These are phyloP conservation scores for Mycena belliarum DNA, from an alignment of 768 basidiomycete species.

Conservation along the genomic window DNA sequence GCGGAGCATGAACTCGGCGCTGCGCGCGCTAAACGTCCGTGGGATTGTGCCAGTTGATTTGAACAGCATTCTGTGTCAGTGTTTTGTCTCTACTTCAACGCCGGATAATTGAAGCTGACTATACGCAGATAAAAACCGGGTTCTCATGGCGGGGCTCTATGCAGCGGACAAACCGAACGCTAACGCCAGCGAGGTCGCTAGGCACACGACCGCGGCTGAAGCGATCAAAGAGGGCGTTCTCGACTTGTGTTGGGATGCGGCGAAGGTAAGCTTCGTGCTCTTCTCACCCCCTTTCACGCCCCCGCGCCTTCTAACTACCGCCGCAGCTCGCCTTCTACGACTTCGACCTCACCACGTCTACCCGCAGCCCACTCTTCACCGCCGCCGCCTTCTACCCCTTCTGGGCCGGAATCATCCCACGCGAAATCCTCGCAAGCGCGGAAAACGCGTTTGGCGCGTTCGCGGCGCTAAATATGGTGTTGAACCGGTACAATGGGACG, in stretches of 20 bases:
- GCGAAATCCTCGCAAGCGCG: conserved; percentile 58
- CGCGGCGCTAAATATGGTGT: conserved; percentile 70
- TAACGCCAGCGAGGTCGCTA: too few species aligned
- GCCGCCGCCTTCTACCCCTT: conserved; percentile 80
- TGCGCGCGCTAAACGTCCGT: conserved; percentile 72
- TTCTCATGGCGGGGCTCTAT: conserved; percentile 64
- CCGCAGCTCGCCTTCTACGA: conserved; percentile 81
- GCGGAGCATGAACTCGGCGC: conserved; percentile 42
- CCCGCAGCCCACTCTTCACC: conserved; percentile 67
- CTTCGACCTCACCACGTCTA: conserved; percentile 73
- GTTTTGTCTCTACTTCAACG: background rate
- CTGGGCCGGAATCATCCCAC: conserved; percentile 85
- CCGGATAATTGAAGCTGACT: background rate
- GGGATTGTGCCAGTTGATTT: conserved; percentile 74
- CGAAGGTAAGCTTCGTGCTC: conserved; percentile 48
- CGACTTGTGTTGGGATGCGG: conserved; percentile 84
- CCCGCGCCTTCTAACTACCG: background rate
- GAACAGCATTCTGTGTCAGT: conserved; percentile 83
- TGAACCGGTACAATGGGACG: conserved; percentile 87
- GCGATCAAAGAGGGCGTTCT: conserved; percentile 68
- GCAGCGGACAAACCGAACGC: conserved; percentile 45
- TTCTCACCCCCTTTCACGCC: too few species aligned
- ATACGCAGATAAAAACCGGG: conserved; percentile 59
- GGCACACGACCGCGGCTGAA: conserved; percentile 59
- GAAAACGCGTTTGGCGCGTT: conserved; percentile 72